Evolutionary conservation across 192 early-diverging fungal species (phyloP).

Genomic region (Paraglomus brasilianum): DNA sequence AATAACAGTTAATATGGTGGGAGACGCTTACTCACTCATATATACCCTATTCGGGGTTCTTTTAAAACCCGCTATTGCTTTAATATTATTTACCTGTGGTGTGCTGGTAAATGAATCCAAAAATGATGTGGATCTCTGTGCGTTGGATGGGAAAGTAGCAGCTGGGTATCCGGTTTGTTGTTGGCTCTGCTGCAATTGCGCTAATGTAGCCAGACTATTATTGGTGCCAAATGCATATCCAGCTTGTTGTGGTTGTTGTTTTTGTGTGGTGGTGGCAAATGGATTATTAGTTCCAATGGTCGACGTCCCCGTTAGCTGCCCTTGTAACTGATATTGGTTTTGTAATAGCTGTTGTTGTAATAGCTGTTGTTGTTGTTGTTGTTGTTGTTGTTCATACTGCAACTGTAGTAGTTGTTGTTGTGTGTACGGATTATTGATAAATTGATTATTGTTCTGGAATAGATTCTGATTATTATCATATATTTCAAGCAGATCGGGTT

Average conservation of each 20-base stretch:
- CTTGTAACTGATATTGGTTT: constrained; percentile 39
- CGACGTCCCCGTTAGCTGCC: constrained; percentile 33
- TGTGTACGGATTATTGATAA: constrained; percentile 36
- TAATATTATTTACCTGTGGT: too few species aligned
- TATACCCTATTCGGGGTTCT: too few species aligned
- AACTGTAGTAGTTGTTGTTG: constrained; percentile 36
- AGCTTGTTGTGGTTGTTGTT: constrained; percentile 29
- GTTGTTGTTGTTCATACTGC: constrained; percentile 39
- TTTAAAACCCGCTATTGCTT: too few species aligned
- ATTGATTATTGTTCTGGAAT: constrained; percentile 31
- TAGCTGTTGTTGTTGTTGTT: constrained; percentile 46
- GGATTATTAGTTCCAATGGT: constrained; percentile 48
- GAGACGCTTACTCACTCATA: too few species aligned
- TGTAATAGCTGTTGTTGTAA: constrained; percentile 33
- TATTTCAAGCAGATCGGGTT: not conserved
- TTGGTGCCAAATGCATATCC: not conserved
- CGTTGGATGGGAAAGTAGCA: too few species aligned
- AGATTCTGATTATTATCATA: constrained; percentile 33
- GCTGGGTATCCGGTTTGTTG: too few species aligned
- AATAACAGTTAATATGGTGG: too few species aligned
- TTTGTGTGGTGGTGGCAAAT: constrained; percentile 37
- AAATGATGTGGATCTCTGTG: too few species aligned
- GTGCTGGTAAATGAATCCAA: too few species aligned
- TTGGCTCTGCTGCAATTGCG: too few species aligned
- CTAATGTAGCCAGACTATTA: not conserved